Conservation (phyloP, 257 asterid species). For the Schizonepeta tenuifolia region DNA sequence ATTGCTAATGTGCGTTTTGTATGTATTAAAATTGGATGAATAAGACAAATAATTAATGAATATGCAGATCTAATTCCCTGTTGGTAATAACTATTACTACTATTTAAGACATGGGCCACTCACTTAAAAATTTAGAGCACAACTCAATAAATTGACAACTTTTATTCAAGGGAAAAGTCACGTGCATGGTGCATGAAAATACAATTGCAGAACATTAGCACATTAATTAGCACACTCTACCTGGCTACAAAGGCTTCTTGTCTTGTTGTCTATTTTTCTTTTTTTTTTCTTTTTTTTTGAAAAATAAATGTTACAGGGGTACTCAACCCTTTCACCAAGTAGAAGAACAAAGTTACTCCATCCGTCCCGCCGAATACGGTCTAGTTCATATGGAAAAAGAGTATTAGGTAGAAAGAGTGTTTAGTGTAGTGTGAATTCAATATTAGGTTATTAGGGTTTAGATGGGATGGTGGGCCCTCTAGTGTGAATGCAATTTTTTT, state of each 20-base stretch:
- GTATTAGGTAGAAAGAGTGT: too few species aligned
- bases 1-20: background rate
- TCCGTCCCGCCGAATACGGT: too few species aligned
- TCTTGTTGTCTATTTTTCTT: background rate
- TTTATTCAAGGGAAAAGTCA: slow-evolving; percentile 7
- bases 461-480: too few species aligned
- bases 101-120: slow-evolving; percentile 24
- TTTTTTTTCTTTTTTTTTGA: background rate
- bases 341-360: too few species aligned
- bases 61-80: background rate
- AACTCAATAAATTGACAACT: background rate
- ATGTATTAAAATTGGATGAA: slow-evolving; percentile 21
- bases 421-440: too few species aligned
- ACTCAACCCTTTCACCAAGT: too few species aligned
- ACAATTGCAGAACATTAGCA: background rate
- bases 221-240: slow-evolving; percentile 22
- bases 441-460: too few species aligned
- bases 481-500: too few species aligned
- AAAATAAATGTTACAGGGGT: too few species aligned
- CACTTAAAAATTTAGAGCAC: background rate
- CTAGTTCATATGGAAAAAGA: too few species aligned
- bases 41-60: slow-evolving; percentile 7
- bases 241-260: background rate
- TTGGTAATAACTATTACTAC: background rate
- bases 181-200: slow-evolving; percentile 24